Base-by-base conservation (phyloP, 139 green algal species). In the Gonium pectorale region DNA sequence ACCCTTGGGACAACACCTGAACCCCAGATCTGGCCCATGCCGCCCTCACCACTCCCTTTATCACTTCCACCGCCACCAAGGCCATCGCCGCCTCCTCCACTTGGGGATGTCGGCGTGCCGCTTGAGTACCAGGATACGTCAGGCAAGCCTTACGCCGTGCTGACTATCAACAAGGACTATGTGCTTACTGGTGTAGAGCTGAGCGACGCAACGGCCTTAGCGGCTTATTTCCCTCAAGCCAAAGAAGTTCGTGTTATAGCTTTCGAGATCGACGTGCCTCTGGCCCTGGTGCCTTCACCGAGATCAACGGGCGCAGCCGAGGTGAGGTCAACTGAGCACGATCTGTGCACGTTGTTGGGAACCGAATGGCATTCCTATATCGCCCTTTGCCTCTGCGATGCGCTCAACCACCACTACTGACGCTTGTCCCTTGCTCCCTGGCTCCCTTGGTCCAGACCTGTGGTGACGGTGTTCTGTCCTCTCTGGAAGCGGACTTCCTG, bases 121-220 rank as follows among this genome's bases (percentile, higher is more conserved):
- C 29, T 17, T 5, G 40, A n/a, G 17, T 7, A 43, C 19, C 5
- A 72, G 0, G 75, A 71, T 41, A 43, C 40, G 4, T 70, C 54
- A 8, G 75, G 41, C 15, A 46, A 22, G 8, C 52, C 75, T 2
- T 56, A 40, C 9, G 59, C 59, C 13, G 41, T 82, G 2, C 22
- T 82, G 59, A 71, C 29, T 13, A 9, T 82, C 17, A 44, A 26
- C 40, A 15, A 21, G 1, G 27, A 54, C 9, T 22, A 59, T 0
- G 40, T 71, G 31, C 38, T 82, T 6, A 6, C 27, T 17, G 59
- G 41, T n/a, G 75, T 82, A 8, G 75, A 82, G n/a, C 59, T 82
- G 2, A 44, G 29, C 19, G 59, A 82, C 41, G n/a, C 59, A 2
- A 29, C 59, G 3, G 38, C 56, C 2, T 29, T 82, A 4, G n/a